Conservation (phyloP, 2,329 filamentous ascomycete species). For the Colletotrichum agaves region DNA sequence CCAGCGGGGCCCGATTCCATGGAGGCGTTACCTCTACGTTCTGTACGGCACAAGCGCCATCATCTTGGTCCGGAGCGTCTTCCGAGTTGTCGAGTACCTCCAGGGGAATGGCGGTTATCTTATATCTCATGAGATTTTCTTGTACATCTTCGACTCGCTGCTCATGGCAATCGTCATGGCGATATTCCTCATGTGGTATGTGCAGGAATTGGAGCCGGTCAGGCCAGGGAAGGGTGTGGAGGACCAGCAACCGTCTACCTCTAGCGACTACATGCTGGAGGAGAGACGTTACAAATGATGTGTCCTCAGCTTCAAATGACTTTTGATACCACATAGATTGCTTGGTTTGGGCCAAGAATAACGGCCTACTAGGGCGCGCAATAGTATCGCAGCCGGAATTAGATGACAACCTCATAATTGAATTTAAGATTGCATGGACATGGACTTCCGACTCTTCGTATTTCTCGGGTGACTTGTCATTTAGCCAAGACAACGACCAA, state of each 20-base stretch:
- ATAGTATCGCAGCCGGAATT: no score
- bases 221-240: not conserved
- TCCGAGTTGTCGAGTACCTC: slow-evolving; percentile 59
- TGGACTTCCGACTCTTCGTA: no score
- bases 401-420: no score
- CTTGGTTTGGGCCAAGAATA: no score
- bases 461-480: no score
- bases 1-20: slow-evolving; percentile 33
- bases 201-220: slow-evolving; percentile 12
- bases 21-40: slow-evolving; percentile 45
- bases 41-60: slow-evolving; percentile 48
- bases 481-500: no score
- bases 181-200: slow-evolving; percentile 30
- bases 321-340: no score
- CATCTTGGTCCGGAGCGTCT: slow-evolving; percentile 58
- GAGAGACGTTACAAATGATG: slow-evolving; percentile 7
- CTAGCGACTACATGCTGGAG: slow-evolving; percentile 3
- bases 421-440: no score
- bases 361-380: no score
- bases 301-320: no score
- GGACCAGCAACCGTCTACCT: not conserved
- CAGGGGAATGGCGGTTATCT: slow-evolving; percentile 54
- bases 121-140: slow-evolving; percentile 52
- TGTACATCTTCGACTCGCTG: slow-evolving; percentile 56
- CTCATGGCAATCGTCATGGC: slow-evolving; percentile 54